Evolutionary conservation across 2,329 filamentous ascomycete species (phyloP), one percentile per base, ranked within the genome.

Genomic region (Dactylellina leptospora): DNA sequence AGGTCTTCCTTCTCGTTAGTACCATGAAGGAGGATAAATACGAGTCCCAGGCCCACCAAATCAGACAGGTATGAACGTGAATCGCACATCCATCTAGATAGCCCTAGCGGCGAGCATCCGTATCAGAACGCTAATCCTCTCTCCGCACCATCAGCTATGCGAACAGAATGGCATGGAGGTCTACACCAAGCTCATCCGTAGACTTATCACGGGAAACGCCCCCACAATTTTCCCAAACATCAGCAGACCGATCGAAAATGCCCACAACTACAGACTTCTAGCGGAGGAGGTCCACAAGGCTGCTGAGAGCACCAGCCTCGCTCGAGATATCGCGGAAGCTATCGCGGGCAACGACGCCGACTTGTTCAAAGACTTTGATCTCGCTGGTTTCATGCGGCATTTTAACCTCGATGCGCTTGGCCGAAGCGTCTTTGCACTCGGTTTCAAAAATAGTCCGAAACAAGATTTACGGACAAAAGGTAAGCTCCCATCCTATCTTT

Each of bases 161-260:
- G 89, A 96, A 87, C 93, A 93, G 78, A 89, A 96, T 92, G 93
- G 93, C 79, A 99, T 99, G 93, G 96, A 99, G 85, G 92, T 97
- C 79, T 97, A 93, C 80, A 88, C 91, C 73, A 96, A 93, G 84
- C 97, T 95, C 81, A 96, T 99, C 82, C 89, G 92, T 81, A 91
- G 93, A 81, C 85, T 97, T 79, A 87, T 99, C 79, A 90, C 90
- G 81, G 89, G 89, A 82, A 97, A 97, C 87, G 92, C 93, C 77
- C 84, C 89, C 74, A 89, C 95, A 78, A 95, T 99, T 79, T 97
- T 97, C 79, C 89, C 92, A 55, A 88, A 90, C 74, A 84, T 88
- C 60, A 90, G 87, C 77, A 86, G 92, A 81, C 86, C 87, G 62
- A 86, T 87, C 75, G 85, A 91, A 75, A 90, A 90, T 80, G 84